Percentiles rank a stretch among this genome's conserved stretches.
Conservation (phyloP, 192 early-diverging fungal species). For the Rhizoclosmatium globosum region DNA sequence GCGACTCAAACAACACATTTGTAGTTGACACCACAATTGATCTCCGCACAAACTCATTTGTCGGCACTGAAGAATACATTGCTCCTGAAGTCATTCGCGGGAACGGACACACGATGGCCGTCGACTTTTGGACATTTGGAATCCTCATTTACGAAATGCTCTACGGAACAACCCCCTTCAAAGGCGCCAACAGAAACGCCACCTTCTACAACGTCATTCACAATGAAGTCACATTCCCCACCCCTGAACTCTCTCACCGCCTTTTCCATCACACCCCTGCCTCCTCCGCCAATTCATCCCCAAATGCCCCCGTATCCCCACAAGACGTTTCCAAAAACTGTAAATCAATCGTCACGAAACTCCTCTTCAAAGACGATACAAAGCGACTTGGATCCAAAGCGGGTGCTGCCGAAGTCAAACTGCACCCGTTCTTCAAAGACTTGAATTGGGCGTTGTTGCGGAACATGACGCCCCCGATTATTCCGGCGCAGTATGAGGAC, state of each 20-base stretch:
- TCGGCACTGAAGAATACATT: conserved; percentile 99
- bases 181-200: conserved; percentile 83
- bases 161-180: conserved; percentile 97
- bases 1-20: conserved; percentile 44
- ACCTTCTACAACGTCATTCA: conserved; percentile 91
- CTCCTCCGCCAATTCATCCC: background rate
- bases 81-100: conserved; percentile 98
- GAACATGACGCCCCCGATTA: conserved; percentile 77
- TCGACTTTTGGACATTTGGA: conserved; percentile 99
- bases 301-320: conserved; percentile 23
- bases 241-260: conserved; percentile 31
- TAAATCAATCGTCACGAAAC: conserved; percentile 81
- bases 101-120: conserved; percentile 86
- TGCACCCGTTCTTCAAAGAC: conserved; percentile 88
- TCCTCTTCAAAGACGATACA: conserved; percentile 91
- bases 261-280: background rate
- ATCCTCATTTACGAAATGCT: conserved; percentile 99
- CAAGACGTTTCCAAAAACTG: conserved; percentile 61
- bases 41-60: conserved; percentile 93
- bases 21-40: conserved; percentile 41
- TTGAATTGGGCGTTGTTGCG: conserved; percentile 94
- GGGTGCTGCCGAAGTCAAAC: conserved; percentile 94
- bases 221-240: conserved; percentile 80
- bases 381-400: conserved; percentile 85
- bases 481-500: conserved; percentile 12